Evolutionary conservation across 2,329 filamentous ascomycete species (phyloP), one percentile per base, ranked within the genome.

Genomic region (Apiospora marii): DNA sequence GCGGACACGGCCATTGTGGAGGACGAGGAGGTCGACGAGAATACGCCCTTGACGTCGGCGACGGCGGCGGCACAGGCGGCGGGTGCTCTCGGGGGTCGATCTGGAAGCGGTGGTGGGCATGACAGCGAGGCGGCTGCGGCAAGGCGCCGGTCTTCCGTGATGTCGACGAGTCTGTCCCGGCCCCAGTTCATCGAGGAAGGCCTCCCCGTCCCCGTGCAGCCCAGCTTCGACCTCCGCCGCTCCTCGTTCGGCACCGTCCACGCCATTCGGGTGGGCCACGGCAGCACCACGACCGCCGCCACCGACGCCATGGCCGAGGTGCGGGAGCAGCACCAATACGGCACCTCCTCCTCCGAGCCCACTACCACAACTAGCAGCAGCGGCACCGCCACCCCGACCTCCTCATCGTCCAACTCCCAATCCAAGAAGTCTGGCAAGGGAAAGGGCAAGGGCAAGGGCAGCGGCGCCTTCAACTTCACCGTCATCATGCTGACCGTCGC

Each of bases 191-290:
- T 76, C 22, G 82, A 83, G 74, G 81, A 82, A 34, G 77, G 81
- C 27, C 77, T 83, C 8, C 81, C 82, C 1, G 73, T 79, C 7
- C 76, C 81, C 0, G 76, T 82, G 0, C 80, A 81, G 70, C 80
- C 82, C 74, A 81, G 74, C 51, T 82, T 83, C 64, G 82, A 83
- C 67, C 74, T 83, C 8, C 75, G 82, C 43, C 75, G 81, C 10
- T 81, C 81, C 5, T 85, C 83, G 0, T 85, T 85, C 61, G 83
- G 83, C 67, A 85, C 83, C 0, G 81, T 84, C n/a, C 80, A 83
- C 68, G 84, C 83, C 2, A 83, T 84, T 71, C 78, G 79, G 48
- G 75, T 84, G 2, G 79, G 78, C 4, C 68, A 73, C 8, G 51
- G 72, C 16, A 68, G 74, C n/a, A 27, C 48, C 48, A 53, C 24